These are phyloP conservation scores for Annulohypoxylon truncatum DNA, from an alignment of 2,329 filamentous ascomycete genomes.

Conservation along the genomic window DNA sequence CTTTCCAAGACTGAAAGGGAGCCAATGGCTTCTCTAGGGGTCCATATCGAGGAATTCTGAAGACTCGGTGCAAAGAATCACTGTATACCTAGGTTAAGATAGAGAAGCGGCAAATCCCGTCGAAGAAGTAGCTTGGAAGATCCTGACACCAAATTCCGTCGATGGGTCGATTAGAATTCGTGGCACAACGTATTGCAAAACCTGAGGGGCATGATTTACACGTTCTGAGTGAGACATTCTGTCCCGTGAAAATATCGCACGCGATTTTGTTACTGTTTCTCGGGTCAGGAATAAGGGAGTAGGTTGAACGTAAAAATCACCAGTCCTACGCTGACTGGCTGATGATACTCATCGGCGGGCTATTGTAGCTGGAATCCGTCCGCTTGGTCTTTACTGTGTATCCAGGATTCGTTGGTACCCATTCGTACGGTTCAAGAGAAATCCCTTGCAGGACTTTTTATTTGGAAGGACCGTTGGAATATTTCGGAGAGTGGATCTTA, in stretches of 20 bases:
- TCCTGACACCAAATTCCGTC: neutral
- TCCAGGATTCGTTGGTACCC: neutral
- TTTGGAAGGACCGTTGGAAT: neutral
- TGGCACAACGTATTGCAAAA: slow-evolving; percentile 3
- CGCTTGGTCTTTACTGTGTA: neutral
- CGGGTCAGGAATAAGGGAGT: slow-evolving; percentile 16
- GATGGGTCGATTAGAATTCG: neutral
- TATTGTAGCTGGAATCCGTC: neutral
- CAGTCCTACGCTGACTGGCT: neutral
- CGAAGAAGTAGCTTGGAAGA: neutral
- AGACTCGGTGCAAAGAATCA: neutral
- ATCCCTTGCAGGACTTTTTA: slow-evolving; percentile 15
- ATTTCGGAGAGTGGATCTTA: neutral
- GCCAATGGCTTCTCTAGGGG: neutral
- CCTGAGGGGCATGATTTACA: slow-evolving; percentile 8
- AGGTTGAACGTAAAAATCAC: slow-evolving; percentile 12
- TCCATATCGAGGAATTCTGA: neutral
- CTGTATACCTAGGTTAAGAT: neutral
- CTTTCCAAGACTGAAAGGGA: neutral
- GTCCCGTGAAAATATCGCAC: slow-evolving; percentile 9
- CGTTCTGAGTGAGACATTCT: slow-evolving; percentile 24
- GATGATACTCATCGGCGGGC: neutral
- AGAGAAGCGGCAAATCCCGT: neutral
- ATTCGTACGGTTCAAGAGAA: neutral
- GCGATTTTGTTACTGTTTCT: neutral